Evolutionary conservation across 306 rosid species (phyloP).

Genomic region (Lablab purpureus): DNA sequence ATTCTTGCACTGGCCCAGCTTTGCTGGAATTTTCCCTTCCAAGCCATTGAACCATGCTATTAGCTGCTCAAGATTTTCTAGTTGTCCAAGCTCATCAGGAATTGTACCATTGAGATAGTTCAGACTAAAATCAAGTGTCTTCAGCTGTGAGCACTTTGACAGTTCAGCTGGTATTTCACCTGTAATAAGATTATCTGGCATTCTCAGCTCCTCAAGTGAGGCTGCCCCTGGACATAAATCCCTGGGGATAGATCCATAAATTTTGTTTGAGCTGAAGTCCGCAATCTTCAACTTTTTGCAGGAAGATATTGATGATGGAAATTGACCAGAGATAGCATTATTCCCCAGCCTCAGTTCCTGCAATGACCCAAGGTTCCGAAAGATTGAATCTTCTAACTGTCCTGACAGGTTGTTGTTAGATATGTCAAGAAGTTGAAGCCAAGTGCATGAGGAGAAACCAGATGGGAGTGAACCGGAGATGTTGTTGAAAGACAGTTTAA

Average conservation of each 20-base stretch:
- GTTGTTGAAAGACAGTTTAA: constrained; percentile 77
- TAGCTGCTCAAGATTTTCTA: constrained; percentile 81
- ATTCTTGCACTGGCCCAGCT: constrained; percentile 81
- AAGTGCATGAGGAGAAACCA: constrained; percentile 72
- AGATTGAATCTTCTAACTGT: constrained; percentile 64
- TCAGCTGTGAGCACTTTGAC: constrained; percentile 77
- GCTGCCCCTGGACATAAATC: constrained; percentile 89
- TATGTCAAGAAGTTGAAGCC: constrained; percentile 73
- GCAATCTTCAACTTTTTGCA: constrained; percentile 75
- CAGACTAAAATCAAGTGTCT: constrained; percentile 86
- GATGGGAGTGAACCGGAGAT: constrained; percentile 77
- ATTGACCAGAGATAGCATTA: constrained; percentile 72
- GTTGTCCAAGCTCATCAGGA: constrained; percentile 89
- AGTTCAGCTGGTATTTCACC: constrained; percentile 83
- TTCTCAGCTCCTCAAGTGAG: constrained; percentile 81
- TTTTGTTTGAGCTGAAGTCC: constrained; percentile 88
- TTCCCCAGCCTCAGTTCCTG: constrained; percentile 79
- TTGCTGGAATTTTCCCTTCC: constrained; percentile 88
- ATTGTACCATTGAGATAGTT: constrained; percentile 88
- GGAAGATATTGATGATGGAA: constrained; percentile 82
- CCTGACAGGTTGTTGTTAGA: constrained; percentile 94
- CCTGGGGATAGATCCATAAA: constrained; percentile 73
- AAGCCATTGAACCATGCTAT: constrained; percentile 94
- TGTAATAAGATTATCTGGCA: constrained; percentile 82
- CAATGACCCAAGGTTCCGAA: constrained; percentile 69